These are phyloP conservation scores for Elymus sibiricus DNA, from an alignment of 176 grass and related monocot species.

Conservation along the genomic window DNA sequence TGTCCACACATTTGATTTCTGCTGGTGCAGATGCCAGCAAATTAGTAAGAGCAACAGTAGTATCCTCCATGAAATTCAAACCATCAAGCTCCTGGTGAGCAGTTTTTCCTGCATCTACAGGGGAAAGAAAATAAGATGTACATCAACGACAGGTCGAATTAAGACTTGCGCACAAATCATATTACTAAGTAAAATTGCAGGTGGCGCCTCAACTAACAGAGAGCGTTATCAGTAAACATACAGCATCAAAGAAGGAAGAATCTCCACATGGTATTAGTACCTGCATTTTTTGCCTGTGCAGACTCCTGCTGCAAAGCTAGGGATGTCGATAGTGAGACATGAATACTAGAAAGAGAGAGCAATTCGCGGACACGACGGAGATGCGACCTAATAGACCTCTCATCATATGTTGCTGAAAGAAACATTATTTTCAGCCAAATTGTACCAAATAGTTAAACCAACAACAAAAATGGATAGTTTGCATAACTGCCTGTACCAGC, in stretches of 20 bases:
- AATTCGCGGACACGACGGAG: conserved; percentile 82
- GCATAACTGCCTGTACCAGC: conserved; percentile 37
- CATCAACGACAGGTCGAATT: neutral
- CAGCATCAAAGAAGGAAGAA: conserved; percentile 10
- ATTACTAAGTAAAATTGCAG: conserved; percentile 1
- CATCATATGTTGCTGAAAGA: conserved; percentile 89
- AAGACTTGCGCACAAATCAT: neutral
- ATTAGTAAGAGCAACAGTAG: conserved; percentile 48
- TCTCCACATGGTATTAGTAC: conserved; percentile 19
- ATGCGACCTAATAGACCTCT: conserved; percentile 97
- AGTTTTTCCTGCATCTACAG: conserved; percentile 63
- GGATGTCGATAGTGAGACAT: conserved; percentile 79
- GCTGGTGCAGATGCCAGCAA: conserved; percentile 48
- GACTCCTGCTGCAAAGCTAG: conserved; percentile 88
- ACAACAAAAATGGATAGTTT: neutral
- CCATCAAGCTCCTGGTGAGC: conserved; percentile 78
- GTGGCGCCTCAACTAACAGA: neutral
- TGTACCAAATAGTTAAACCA: neutral
- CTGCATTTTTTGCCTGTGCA: conserved; percentile 65
- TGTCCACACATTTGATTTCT: conserved; percentile 83
- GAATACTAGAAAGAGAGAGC: conserved; percentile 78
- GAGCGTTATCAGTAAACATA: neutral
- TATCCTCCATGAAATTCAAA: conserved; percentile 87
- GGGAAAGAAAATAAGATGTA: conserved; percentile 17
- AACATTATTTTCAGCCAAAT: conserved; percentile 8